Percentiles rank a stretch among this genome's conserved stretches.
These are phyloP conservation scores for Abelmoschus esculentus DNA, from an alignment of 345 rosid species.

Conservation along the genomic window DNA sequence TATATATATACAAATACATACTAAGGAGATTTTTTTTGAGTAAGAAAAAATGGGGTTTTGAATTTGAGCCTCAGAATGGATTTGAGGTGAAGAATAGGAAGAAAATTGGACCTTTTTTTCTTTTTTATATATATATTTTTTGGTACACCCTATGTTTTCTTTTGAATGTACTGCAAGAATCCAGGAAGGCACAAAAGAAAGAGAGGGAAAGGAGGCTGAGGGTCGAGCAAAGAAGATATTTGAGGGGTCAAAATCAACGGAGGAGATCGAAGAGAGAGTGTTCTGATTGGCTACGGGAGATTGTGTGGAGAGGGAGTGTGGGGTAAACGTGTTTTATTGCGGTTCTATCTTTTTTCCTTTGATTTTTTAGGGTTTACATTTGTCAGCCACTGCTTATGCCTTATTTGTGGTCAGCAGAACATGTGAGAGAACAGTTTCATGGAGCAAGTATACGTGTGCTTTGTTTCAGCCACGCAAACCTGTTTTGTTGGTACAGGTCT, in stretches of 20 bases:
- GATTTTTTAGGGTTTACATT: background rate
- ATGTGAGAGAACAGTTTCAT: background rate
- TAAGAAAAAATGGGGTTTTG: background rate
- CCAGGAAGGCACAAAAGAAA: background rate
- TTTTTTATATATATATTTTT: background rate
- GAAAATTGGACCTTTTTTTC: background rate
- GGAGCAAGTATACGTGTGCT: background rate
- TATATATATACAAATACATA: conserved; percentile 6
- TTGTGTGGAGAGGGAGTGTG: conserved; percentile 25
- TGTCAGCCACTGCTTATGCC: background rate
- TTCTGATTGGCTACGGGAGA: conserved; percentile 42
- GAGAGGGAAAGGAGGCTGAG: too few relatives aligned
- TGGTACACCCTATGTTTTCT: background rate
- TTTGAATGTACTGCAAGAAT: background rate
- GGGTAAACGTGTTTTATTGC: conserved; percentile 36
- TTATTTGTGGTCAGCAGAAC: background rate
- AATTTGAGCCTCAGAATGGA: conserved; percentile 23
- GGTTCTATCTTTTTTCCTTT: conserved; percentile 19
- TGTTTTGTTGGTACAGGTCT: background rate
- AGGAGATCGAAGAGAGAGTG: conserved; percentile 29
- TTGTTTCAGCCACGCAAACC: background rate
- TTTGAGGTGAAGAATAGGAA: conserved; percentile 27
- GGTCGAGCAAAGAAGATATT: background rate
- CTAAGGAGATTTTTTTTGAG: background rate
- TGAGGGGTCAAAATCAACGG: conserved; percentile 15